Evolutionary conservation across 2,329 filamentous ascomycete genomes (phyloP).

Genomic region (Thelonectria olida): DNA sequence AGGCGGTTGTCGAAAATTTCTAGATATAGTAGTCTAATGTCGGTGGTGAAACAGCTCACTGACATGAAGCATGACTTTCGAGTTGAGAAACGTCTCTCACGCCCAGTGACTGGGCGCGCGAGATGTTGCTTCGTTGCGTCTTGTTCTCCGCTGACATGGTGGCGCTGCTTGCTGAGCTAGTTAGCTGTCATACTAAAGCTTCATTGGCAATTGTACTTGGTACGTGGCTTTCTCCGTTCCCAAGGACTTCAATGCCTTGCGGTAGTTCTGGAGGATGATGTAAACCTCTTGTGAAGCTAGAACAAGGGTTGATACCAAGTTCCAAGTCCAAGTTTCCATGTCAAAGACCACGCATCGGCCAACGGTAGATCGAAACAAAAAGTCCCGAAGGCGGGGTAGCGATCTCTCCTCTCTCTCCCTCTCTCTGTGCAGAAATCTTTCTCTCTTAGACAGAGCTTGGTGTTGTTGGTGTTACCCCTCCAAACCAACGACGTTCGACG

Average conservation of each 20-base stretch:
- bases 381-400: conserved; percentile 12
- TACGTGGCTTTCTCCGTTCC: neutral
- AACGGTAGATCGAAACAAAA: neutral
- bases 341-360: conserved; percentile 6
- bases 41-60: neutral
- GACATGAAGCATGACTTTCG: neutral
- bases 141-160: no score
- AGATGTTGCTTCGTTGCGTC: no score
- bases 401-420: no score
- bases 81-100: neutral
- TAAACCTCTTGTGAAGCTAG: no score
- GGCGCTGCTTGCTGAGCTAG: no score
- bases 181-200: neutral
- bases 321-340: no score
- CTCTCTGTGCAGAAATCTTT: no score
- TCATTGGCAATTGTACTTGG: no score
- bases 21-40: neutral
- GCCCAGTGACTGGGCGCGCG: neutral
- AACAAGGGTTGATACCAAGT: conserved; percentile 6
- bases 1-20: neutral
- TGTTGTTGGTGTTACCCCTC: conserved; percentile 20
- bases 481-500: conserved; percentile 29
- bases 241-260: no score
- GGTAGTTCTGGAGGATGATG: no score
- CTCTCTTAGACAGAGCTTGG: no score